Evolutionary conservation across 2,329 filamentous ascomycete genomes (phyloP).

Genomic region (Talaromyces albobiverticillius): DNA sequence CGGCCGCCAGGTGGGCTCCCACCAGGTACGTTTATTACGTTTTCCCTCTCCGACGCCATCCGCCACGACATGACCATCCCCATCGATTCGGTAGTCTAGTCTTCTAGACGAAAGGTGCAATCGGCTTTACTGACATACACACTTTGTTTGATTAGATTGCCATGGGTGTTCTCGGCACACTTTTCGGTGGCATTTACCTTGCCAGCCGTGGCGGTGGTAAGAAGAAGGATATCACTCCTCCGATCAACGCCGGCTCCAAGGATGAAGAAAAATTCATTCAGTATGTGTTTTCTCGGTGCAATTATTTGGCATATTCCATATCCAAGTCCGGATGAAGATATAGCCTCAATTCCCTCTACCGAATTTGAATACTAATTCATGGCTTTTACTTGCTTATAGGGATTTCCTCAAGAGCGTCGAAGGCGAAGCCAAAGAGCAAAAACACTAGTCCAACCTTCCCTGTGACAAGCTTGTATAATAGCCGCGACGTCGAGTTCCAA

Average conservation of each 20-base stretch:
- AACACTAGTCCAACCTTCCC: slow-evolving; percentile 31
- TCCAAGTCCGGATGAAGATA: too few relatives aligned
- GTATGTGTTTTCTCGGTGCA: slow-evolving; percentile 43
- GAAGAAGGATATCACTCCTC: slow-evolving; percentile 47
- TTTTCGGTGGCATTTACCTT: slow-evolving; percentile 48
- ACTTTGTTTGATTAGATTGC: slow-evolving; percentile 50
- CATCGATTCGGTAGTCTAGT: neutral
- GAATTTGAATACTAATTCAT: neutral
- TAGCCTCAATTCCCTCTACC: too few relatives aligned
- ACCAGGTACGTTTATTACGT: slow-evolving; percentile 42
- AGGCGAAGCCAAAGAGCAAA: slow-evolving; percentile 41
- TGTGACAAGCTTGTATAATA: slow-evolving; percentile 12
- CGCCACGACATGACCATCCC: slow-evolving; percentile 9
- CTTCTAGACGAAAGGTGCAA: neutral
- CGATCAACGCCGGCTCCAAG: slow-evolving; percentile 63
- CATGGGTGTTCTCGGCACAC: slow-evolving; percentile 54
- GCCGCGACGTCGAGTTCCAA: slow-evolving; percentile 6
- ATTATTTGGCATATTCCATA: neutral
- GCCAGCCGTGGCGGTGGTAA: slow-evolving; percentile 45
- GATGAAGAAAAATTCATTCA: slow-evolving; percentile 68
- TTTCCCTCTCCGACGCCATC: neutral
- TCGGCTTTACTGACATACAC: neutral
- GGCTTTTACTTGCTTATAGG: slow-evolving; percentile 28
- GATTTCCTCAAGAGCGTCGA: slow-evolving; percentile 52
- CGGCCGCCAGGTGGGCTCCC: slow-evolving; percentile 53